Evolutionary conservation across 306 rosid species (phyloP), one percentile per base, ranked within the genome.

Genomic region (Biancaea sappan): DNA sequence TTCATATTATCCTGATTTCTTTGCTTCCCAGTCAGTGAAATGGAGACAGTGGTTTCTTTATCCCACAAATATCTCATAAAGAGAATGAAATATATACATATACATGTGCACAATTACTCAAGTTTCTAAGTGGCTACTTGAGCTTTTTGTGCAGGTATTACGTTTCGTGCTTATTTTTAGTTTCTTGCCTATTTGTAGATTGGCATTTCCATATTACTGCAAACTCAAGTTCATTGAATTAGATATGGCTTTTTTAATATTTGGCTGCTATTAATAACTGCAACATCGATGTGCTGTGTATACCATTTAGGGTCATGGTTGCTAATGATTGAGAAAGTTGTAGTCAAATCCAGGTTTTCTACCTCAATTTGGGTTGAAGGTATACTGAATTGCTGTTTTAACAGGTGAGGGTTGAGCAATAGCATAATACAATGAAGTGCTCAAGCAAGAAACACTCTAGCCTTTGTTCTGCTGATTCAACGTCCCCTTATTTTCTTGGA

Each of bases 381-480:
- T 66, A 56, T 11, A 66, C 71, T 52, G 41, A 79, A 38, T 62
- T 81, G 56, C 22, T 47, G 22, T 66, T 48, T 54, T 51, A 60
- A 67, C 72, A 51, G 59, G 40, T 77, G 50, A 60, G 48, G 51
- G 52, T 69, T 47, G 69, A 76, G 62, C 50, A 8, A 51, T 77
- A 71, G 82, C 52, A 65, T 61, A 57, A 47, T 82, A 58, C 44
- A 46, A 81, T 79, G 83, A 82, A 64, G 73, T 77, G 24, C 57
- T 73, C 66, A 68, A 66, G 69, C 60, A 76, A 77, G 78, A 80
- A 83, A 73, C 80, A 69, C 19, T 68, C 64, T 60, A 60, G 71
- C 68, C 58, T 83, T 29, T 65, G 72, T 80, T 34, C 78, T 60
- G 70, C 53, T 1, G 69, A 64, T 56, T 82, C 76, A 5, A 44